Base-by-base conservation (phyloP, 495 filamentous ascomycete species). In the Polyplosphaeria fusca region DNA sequence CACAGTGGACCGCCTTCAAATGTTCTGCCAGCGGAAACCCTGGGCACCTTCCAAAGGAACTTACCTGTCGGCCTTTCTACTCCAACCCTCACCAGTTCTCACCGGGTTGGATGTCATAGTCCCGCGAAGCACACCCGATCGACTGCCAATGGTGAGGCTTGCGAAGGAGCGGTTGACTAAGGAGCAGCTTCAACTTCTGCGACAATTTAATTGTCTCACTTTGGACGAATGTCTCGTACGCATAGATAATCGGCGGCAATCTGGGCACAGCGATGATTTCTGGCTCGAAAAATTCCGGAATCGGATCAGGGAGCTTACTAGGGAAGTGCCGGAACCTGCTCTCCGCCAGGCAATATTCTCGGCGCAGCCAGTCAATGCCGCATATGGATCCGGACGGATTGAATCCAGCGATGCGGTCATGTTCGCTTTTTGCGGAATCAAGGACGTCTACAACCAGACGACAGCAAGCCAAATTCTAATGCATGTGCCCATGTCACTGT, bases 21-120 rank as follows among this genome's bases (percentile, higher is more conserved):
- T 75, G 5, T 86, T 84, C 63, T 78, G 77, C 3, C 69, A 73
- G 2, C 73, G 71, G 0, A 69, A 77, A 27, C 51, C 65, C 25
- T 70, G 71, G 13, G 74, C 80, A 44, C 74, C 85, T 25, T 74
- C 79, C 2, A 73, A 86, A 20, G 88, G 87, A 1, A 86, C 90
- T 13, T 86, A 92, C 62, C 63, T 96, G 0, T 84, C 83, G 37
- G 80, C 86, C 38, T 96, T 92, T 58, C 82, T 85, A 4, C 75
- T 92, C 52, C 81, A 86, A 22, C 82, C 88, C 2, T 77, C 82
- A 5, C 70, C 86, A 4, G 79, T 79, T 39, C 73, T 70, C 16
- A 78, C 79, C 57, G 83, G 83, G 19, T 91, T 53, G 27, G 46
- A 49, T 20, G 56, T 96, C 39, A 74, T 93, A 28, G 86, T 88